Evolutionary conservation across 2,329 filamentous ascomycete genomes (phyloP).

Genomic region (Fusarium verrucosum): DNA sequence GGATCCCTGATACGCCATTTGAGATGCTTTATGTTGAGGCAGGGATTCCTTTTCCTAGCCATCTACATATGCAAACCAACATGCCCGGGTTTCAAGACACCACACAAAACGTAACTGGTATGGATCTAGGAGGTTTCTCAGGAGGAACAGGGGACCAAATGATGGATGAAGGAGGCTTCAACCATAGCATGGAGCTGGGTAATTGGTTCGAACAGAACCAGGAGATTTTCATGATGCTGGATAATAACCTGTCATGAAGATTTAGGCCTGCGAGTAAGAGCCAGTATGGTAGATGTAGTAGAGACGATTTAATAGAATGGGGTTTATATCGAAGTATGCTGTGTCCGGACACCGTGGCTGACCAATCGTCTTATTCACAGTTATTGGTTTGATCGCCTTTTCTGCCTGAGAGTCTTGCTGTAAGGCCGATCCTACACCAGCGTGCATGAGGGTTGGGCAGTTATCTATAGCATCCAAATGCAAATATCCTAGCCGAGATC

Average conservation of each 20-base stretch:
- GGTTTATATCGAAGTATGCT: too few species aligned
- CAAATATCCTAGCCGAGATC: too few species aligned
- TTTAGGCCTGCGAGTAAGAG: accelerated
- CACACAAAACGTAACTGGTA: accelerated
- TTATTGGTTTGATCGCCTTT: too few species aligned
- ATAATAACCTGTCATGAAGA: background rate
- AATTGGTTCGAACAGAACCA: constrained; percentile 25
- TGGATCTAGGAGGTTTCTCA: accelerated
- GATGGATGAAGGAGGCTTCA: background rate
- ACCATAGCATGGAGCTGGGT: background rate
- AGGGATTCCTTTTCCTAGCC: background rate
- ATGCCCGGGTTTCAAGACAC: accelerated
- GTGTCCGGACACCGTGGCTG: too few species aligned
- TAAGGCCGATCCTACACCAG: too few species aligned
- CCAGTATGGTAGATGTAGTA: accelerated
- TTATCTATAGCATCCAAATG: too few species aligned
- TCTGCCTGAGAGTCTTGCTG: too few species aligned
- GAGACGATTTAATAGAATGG: accelerated
- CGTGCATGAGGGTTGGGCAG: too few species aligned
- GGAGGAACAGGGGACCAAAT: background rate
- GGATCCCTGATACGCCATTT: constrained; percentile 11
- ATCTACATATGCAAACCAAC: background rate
- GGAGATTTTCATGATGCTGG: constrained; percentile 19
- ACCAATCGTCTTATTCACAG: too few species aligned
- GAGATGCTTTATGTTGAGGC: constrained; percentile 15